Percentiles rank a stretch among this genome's conserved stretches.
phyloP scores from a whole-genome alignment of 1,139 yeast species.

The Suhomyces wounanorum region DNA sequence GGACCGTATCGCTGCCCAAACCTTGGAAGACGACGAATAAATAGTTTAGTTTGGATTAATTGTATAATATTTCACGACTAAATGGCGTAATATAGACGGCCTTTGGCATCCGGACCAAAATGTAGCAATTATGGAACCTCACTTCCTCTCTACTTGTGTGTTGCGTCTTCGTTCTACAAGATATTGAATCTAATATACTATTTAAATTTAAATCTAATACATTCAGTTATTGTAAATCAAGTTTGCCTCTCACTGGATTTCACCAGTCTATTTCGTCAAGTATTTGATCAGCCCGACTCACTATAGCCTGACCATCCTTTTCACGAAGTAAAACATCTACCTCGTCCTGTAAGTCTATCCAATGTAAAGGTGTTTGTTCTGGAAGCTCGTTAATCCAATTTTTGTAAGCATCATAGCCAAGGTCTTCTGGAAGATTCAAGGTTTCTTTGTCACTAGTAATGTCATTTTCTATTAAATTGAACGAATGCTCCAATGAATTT shows the following conservation, averaged over 20 bases:
- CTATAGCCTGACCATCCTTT: constrained; percentile 22
- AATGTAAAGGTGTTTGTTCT: constrained; percentile 56
- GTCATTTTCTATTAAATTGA: constrained; percentile 35
- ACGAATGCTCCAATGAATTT: constrained; percentile 29
- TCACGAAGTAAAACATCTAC: constrained; percentile 35
- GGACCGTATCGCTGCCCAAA: constrained; percentile 99
- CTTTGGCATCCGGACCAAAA: background rate
- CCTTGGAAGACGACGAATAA: constrained; percentile 86
- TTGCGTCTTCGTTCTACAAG: background rate
- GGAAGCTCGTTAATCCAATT: constrained; percentile 62
- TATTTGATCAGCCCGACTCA: constrained; percentile 9
- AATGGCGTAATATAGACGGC: constrained; percentile 2
- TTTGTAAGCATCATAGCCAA: constrained; percentile 33
- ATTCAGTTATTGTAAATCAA: too few species aligned
- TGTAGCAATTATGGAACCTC: background rate
- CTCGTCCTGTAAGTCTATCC: constrained; percentile 60
- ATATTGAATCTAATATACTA: background rate
- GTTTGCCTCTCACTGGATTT: background rate
- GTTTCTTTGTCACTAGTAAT: constrained; percentile 14
- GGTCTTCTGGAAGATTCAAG: constrained; percentile 52
- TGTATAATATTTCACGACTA: constrained; percentile 16
- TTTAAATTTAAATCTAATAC: background rate
- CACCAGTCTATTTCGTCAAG: background rate
- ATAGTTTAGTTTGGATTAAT: constrained; percentile 21
- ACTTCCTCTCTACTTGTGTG: background rate